phyloP scores from a whole-genome alignment of 1,284 basidiomycete genomes.

The Fomitopsis betulina region DNA sequence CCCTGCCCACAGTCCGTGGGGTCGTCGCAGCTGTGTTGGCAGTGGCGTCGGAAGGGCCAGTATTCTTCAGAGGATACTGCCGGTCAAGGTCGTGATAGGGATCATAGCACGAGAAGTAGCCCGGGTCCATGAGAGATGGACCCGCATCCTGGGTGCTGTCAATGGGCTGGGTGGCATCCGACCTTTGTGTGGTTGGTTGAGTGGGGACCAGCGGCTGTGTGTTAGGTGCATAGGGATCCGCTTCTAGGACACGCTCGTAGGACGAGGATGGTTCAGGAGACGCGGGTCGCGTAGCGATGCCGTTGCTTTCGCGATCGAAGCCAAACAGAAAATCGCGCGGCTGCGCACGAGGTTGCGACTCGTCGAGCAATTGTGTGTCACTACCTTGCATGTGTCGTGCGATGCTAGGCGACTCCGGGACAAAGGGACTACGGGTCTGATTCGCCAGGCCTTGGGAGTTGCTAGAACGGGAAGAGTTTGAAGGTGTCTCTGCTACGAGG shows the following conservation, averaged over 20 bases:
- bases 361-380: conserved; percentile 8
- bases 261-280: conserved; percentile 17
- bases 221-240: conserved; percentile 3
- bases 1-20: background rate
- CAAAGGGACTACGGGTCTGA: background rate
- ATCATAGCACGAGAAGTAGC: background rate
- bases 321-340: background rate
- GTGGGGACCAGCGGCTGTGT: conserved; percentile 3
- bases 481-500: conserved; percentile 17
- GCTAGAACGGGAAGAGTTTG: conserved; percentile 9
- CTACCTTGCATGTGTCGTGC: conserved; percentile 20
- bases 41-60: conserved; percentile 5
- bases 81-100: background rate
- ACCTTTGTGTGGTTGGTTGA: conserved; percentile 1
- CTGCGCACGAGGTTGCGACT: conserved; percentile 2
- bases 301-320: background rate
- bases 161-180: background rate
- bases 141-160: background rate
- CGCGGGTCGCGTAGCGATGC: background rate
- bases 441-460: background rate
- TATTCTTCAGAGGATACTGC: conserved; percentile 1
- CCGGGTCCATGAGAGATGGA: background rate
- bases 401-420: background rate
- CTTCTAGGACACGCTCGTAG: conserved; percentile 13
- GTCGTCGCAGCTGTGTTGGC: conserved; percentile 8